Evolutionary conservation across 1,284 basidiomycete genomes (phyloP).

Genomic region (Ceraceosorus guamensis): DNA sequence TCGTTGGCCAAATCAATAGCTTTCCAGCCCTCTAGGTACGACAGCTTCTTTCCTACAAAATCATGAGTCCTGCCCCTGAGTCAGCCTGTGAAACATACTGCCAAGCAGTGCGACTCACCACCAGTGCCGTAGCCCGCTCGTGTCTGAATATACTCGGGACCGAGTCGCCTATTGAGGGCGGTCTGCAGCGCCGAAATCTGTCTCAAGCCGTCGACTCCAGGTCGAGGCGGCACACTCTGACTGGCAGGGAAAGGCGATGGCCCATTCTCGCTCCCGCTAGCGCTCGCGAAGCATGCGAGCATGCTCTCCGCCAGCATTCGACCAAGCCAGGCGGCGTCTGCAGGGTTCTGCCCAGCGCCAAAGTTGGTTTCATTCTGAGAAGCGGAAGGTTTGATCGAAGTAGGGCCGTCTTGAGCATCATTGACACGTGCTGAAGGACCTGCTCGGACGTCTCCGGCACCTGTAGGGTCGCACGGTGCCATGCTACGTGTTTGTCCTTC

Average conservation of each 20-base stretch:
- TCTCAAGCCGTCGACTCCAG: constrained; percentile 6
- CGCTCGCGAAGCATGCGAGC: not conserved
- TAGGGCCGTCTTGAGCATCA: too few species aligned
- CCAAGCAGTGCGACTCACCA: constrained; percentile 8
- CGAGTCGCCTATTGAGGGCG: constrained; percentile 77
- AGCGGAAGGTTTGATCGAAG: not conserved
- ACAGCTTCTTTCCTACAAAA: constrained; percentile 58
- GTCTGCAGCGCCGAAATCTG: constrained; percentile 64
- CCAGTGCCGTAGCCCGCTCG: constrained; percentile 68
- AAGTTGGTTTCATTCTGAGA: not conserved
- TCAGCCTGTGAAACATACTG: too few species aligned
- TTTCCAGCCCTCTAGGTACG: constrained; percentile 96
- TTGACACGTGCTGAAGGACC: too few species aligned
- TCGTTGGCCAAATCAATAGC: constrained; percentile 70
- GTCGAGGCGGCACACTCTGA: not conserved
- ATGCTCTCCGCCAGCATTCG: not conserved
- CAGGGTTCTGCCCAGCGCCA: not conserved
- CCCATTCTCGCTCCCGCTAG: not conserved
- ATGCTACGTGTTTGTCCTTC: too few species aligned
- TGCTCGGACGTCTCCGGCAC: too few species aligned
- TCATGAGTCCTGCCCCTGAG: not conserved
- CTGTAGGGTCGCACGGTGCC: too few species aligned
- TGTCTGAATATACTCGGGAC: constrained; percentile 84
- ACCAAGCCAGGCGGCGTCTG: not conserved
- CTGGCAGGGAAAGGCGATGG: not conserved